Evolutionary conservation across 495 filamentous ascomycete genomes (phyloP), one percentile per base, ranked within the genome.

Genomic region (Aspergillus kassunensis): DNA sequence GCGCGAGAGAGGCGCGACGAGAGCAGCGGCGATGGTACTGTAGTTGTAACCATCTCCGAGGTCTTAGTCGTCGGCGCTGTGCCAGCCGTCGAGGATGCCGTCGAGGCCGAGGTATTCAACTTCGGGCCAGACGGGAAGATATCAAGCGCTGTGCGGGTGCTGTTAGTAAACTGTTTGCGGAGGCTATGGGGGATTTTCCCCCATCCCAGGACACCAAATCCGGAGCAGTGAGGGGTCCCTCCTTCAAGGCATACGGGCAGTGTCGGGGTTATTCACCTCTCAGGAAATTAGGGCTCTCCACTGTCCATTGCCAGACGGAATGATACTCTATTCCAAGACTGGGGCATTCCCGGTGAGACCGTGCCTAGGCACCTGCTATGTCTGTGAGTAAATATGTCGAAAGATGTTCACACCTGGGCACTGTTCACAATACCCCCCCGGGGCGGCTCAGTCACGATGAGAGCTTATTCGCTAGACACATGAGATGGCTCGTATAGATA

Each of bases 51-150:
- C 73, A 44, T 71, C 67, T 9, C 44, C 30, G 7, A 7, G 5
- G 0, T 73, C 71, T 49, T 58, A 67, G 4, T 62, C 62, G 1
- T 51, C 54, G 15, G 60, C 56, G 6, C 80, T 61, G 16, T 69
- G 41, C 41, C 41, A 44, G 12, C 41, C 41, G 40, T 44, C 23
- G 12, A 44, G 41, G 15, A 29, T 29, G 7, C 41, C 41, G 24
- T 44, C 41, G 9, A 44, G n/a, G 23, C 58, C 0, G 69, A 77
- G 46, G 73, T 76, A 46, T 76, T 75, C 78, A 13, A 82, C 50
- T 15, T 82, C 77, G 0, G 81, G 82, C 81, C 82, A 85, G 48
- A 8, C 0, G 80, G 72, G 44, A 77, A 78, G 74, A 61, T 33
- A 56, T 56, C 16, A 13, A 36, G 21, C 8, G 47, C 30, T 30